Conservation (phyloP, 768 basidiomycete species). For the Russula foetens region DNA sequence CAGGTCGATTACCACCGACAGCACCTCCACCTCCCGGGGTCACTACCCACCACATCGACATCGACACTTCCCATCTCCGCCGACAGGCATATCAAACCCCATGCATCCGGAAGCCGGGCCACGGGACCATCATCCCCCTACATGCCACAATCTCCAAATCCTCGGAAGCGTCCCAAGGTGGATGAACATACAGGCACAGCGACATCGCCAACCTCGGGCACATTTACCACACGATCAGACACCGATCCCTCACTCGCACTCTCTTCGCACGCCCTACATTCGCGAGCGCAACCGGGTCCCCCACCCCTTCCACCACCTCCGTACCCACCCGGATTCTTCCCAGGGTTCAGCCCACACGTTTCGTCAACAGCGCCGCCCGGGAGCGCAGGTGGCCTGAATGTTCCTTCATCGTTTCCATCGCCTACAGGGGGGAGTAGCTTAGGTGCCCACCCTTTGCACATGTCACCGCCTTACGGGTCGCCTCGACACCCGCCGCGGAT, state of each 20-base stretch:
- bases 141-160: conserved; percentile 8
- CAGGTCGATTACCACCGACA: conserved; percentile 24
- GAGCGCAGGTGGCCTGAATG: background rate
- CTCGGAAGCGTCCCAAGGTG: conserved; percentile 10
- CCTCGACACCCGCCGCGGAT: conserved; percentile 18
- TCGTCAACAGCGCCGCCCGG: background rate
- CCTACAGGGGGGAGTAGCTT: background rate
- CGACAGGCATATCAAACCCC: conserved; percentile 22
- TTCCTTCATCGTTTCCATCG: conserved; percentile 6
- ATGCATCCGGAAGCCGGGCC: conserved; percentile 17
- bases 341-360: background rate
- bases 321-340: conserved; percentile 3
- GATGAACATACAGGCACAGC: background rate
- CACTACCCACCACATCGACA: background rate
- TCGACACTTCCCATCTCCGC: conserved; percentile 25
- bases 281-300: background rate
- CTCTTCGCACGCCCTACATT: background rate
- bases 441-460: background rate
- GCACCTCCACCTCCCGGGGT: conserved; percentile 10
- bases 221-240: conserved; percentile 3
- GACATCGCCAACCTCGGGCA: background rate
- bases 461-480: background rate
- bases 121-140: conserved; percentile 6
- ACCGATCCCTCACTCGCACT: background rate
- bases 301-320: background rate